phyloP scores from a whole-genome alignment of 2,329 filamentous ascomycete genomes.

The Plectosphaerella sp. region DNA sequence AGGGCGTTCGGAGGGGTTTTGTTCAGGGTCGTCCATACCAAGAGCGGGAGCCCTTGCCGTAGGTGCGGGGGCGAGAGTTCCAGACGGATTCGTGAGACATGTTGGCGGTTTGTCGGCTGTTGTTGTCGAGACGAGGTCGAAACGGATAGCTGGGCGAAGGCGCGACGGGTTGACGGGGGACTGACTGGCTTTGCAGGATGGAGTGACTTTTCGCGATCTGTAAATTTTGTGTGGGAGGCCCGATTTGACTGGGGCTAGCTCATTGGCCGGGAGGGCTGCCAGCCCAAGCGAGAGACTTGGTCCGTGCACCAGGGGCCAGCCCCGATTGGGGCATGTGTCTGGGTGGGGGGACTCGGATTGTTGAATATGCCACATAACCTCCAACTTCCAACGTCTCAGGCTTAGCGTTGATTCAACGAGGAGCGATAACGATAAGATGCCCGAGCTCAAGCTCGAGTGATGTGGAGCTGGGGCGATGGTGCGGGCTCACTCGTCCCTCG shows the following conservation, averaged over 20 bases:
- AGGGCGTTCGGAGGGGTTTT: not conserved
- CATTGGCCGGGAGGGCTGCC: slow-evolving; percentile 20
- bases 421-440: not conserved
- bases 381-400: not conserved
- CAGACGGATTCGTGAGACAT: slow-evolving; percentile 90
- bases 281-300: slow-evolving; percentile 7
- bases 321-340: not conserved
- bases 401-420: not conserved
- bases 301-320: not conserved
- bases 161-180: slow-evolving; percentile 12
- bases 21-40: slow-evolving; percentile 63
- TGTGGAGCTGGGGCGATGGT: not conserved
- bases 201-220: slow-evolving; percentile 3
- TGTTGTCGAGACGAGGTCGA: slow-evolving; percentile 25
- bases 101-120: slow-evolving; percentile 34
- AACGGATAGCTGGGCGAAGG: slow-evolving; percentile 21
- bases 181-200: slow-evolving; percentile 7
- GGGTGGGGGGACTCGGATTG: too few species aligned
- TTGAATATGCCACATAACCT: too few species aligned
- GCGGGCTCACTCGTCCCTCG: slow-evolving; percentile 12
- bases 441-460: not conserved
- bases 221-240: slow-evolving; percentile 13
- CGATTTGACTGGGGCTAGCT: slow-evolving; percentile 10
- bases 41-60: slow-evolving; percentile 91
- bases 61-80: slow-evolving; percentile 96